Base-by-base conservation (phyloP, 2,329 filamentous ascomycete species). In the Ceratocystis variospora region DNA sequence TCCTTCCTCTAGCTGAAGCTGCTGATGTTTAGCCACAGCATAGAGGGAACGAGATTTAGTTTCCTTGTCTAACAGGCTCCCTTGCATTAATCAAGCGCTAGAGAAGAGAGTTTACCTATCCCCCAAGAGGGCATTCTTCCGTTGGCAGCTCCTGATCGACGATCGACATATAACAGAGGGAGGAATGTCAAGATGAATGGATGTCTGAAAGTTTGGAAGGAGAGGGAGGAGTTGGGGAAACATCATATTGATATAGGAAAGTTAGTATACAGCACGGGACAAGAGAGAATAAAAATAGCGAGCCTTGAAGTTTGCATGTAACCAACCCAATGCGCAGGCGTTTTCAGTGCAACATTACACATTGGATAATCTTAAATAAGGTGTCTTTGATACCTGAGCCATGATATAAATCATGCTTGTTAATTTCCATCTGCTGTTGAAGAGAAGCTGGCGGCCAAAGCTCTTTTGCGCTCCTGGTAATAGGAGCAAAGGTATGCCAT, bases 91-190 rank as follows among this genome's bases (percentile, higher is more conserved):
- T n/a, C 55, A 37, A 33, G 33, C 31, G 6, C 55, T 8, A 37
- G 28, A 31, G 33, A 33, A 37, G 55, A 37, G 12, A 12, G 15
- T 10, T n/a, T 59, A 4, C n/a, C 6, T 7, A 8, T 10, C 55
- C n/a, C 17, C 7, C 28, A 31, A 59, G 55, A n/a, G 55, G 10
- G 37, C 12, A 6, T 59, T 59, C 55, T 59, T 15, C 15, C 28
- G 25, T 63, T 41, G 61, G 25, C 61, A 63, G 61, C 61, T 50
- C 61, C 61, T 63, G 61, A 63, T 63, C 61, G 61, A 62, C 37
- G 22, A 53, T 53, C 19, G 22, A 37, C 55, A 59, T 28, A n/a
- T n/a, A 31, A 31, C 25, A 59, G 55, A 31, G 53, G 17, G 25
- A 22, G 17, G 10, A 17, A 8, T 25, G 55, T n/a, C 28, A 59